Evolutionary conservation across 345 rosid species (phyloP).

Genomic region (Camelina neglecta): DNA sequence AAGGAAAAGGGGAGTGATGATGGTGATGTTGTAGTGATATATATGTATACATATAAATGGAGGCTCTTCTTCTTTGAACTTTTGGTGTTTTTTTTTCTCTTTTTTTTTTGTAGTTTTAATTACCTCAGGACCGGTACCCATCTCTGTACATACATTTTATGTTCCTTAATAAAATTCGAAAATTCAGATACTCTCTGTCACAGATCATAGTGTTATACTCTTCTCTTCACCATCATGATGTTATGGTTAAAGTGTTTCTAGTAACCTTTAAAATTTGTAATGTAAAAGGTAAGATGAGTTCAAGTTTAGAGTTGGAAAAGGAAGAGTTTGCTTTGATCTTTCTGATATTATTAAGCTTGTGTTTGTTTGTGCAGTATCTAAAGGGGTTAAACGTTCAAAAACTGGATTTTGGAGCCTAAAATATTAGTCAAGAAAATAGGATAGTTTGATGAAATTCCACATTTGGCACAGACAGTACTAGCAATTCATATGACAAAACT

Average conservation of each 20-base stretch:
- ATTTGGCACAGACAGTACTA: conserved; percentile 29
- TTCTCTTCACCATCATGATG: neutral
- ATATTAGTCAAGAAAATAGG: neutral
- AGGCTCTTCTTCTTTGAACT: conserved; percentile 33
- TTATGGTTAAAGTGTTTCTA: too few species aligned
- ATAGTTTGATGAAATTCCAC: conserved; percentile 24
- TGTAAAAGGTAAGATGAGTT: too few species aligned
- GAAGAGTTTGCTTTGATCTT: too few species aligned
- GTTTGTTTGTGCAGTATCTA: too few species aligned
- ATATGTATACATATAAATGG: conserved; percentile 28
- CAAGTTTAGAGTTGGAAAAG: too few species aligned
- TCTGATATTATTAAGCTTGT: too few species aligned
- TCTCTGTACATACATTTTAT: conserved; percentile 41
- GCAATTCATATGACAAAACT: conserved; percentile 37
- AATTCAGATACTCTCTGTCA: conserved; percentile 25
- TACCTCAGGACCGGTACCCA: conserved; percentile 26
- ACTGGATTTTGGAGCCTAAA: too few species aligned
- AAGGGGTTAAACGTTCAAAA: neutral
- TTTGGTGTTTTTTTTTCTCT: neutral
- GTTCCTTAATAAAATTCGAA: conserved; percentile 35
- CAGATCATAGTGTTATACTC: neutral
- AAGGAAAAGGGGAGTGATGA: conserved; percentile 19
- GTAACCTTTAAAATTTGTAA: too few species aligned
- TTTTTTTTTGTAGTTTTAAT: conserved; percentile 8
- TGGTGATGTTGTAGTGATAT: conserved; percentile 37